Base-by-base conservation (phyloP, 2,329 filamentous ascomycete species). In the Fusarium sp. region DNA sequence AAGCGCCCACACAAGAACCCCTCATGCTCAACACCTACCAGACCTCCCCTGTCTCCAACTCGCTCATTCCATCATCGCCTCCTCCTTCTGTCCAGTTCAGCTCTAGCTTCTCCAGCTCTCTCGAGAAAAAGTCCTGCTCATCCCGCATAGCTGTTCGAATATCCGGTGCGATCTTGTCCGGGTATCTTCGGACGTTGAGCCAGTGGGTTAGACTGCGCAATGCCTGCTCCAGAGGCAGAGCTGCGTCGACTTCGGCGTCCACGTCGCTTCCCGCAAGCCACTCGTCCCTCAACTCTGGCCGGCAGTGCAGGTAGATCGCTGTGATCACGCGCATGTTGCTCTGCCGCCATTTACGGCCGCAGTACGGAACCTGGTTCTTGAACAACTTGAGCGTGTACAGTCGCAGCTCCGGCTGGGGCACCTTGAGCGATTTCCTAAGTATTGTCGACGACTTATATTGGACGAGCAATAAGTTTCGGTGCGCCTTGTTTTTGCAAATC, bases 261-360 rank as follows among this genome's bases (percentile, higher is more conserved):
- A 98, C 88, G 73, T 97, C 93, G 58, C 90, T 91, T 6, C 94
- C 94, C 0, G 91, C 88, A 1, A 98, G 83, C 94, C 95, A 98
- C 77, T 97, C 95, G 73, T 99, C 95, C 28, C 94, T 85, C 41
- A 99, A 83, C 75, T 98, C 94, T 0, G 94, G 94, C 7, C 93
- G 85, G 73, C 94, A 97, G 78, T 97, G 92, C 44, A 99, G 82
- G 76, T 97, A 99, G 2, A 99, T 92, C 4, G 93, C 93, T 1
- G 95, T 99, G 73, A 99, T 99, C 72, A 98, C 93, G 52, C 94
- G 91, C 95, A 99, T 99, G 77, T 99, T 98, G 69, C 88, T 89
- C 79, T 98, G 95, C 12, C 95, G 89, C 95, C 95, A 99, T 79
- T 99, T 99, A 39, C 95, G 89, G 22, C 95, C 94, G 76, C 94